phyloP scores from a whole-genome alignment of 306 rosid species.

The Styphnolobium japonicum region DNA sequence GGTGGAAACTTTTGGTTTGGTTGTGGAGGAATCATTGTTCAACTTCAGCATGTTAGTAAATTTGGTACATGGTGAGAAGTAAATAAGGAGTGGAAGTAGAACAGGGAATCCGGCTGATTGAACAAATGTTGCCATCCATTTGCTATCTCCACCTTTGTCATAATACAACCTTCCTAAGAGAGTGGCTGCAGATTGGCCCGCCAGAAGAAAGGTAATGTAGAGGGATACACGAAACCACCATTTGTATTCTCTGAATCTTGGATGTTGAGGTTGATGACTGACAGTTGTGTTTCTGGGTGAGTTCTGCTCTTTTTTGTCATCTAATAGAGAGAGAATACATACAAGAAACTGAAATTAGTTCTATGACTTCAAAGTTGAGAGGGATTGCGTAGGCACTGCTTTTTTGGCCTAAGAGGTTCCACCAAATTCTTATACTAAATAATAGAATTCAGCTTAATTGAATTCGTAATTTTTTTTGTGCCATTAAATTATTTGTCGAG shows the following conservation, averaged over 20 bases:
- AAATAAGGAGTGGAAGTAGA: slow-evolving; percentile 43
- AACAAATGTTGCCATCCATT: slow-evolving; percentile 71
- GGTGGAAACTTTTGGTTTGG: slow-evolving; percentile 16
- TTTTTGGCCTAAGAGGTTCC: not conserved
- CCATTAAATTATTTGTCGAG: not conserved
- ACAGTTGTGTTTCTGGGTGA: not conserved
- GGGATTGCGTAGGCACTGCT: not conserved
- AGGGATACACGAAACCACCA: slow-evolving; percentile 52
- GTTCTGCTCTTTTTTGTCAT: slow-evolving; percentile 9
- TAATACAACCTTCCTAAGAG: slow-evolving; percentile 60
- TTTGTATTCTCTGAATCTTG: slow-evolving; percentile 27
- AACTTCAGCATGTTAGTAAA: not conserved
- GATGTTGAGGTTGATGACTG: slow-evolving; percentile 6
- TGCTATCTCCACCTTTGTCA: slow-evolving; percentile 65
- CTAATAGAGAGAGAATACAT: slow-evolving; percentile 23
- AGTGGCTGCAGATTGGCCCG: slow-evolving; percentile 56
- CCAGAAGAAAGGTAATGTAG: slow-evolving; percentile 41
- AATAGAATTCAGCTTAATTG: not conserved
- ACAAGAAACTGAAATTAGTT: not conserved
- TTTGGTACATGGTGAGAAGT: slow-evolving; percentile 23
- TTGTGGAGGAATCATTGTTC: slow-evolving; percentile 17
- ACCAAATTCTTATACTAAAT: not conserved
- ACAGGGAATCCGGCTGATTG: slow-evolving; percentile 69
- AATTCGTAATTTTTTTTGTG: not conserved
- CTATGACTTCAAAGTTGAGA: not conserved